Conservation (phyloP, 2,329 filamentous ascomycete species). For the Conoideocrella luteorostrata region DNA sequence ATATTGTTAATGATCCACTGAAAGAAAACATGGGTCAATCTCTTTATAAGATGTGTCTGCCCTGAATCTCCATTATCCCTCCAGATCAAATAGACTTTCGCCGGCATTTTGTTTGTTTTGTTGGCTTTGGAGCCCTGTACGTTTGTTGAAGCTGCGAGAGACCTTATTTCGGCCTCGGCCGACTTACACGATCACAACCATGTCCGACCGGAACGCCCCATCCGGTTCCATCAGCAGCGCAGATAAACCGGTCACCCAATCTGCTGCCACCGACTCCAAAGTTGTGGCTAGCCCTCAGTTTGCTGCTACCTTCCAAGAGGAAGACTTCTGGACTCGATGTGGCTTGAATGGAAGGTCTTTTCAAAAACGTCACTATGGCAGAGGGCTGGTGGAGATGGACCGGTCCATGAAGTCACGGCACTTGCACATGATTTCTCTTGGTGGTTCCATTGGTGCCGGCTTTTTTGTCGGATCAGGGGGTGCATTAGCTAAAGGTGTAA, state of each 20-base stretch:
- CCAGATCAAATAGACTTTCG: too few relatives aligned
- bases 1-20: conserved; percentile 2
- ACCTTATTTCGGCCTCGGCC: too few relatives aligned
- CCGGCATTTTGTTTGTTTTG: too few relatives aligned
- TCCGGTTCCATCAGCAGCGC: conserved; percentile 1
- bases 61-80: too few relatives aligned
- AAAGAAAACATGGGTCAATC: neutral
- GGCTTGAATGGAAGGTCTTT: conserved; percentile 30
- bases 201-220: conserved; percentile 5
- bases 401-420: conserved; percentile 49
- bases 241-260: conserved; percentile 7
- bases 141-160: too few relatives aligned
- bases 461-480: conserved; percentile 56
- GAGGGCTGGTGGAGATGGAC: conserved; percentile 31
- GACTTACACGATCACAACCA: neutral
- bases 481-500: conserved; percentile 45
- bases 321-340: conserved; percentile 27
- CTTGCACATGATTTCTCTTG: conserved; percentile 57
- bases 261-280: conserved; percentile 6
- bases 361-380: conserved; percentile 24
- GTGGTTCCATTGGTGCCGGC: conserved; percentile 55
- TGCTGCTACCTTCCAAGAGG: conserved; percentile 17
- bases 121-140: too few relatives aligned
- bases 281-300: conserved; percentile 7
- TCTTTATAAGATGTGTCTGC: conserved; percentile 4